Base-by-base conservation (phyloP, 345 rosid species). In the Corchorus capsularis region DNA sequence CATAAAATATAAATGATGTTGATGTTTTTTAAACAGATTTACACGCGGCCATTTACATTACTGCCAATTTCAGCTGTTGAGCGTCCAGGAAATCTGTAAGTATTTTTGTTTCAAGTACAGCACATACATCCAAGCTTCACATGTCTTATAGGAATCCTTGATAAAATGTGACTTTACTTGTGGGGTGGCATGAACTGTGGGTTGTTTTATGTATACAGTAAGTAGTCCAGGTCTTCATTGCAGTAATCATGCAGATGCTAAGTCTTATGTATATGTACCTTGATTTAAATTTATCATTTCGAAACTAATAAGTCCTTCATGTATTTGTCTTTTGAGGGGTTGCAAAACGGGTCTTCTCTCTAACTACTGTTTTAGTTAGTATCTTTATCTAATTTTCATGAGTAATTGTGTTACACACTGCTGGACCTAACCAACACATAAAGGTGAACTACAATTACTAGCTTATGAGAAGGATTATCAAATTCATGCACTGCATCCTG, bases 61-160 rank as follows among this genome's bases (percentile, higher is more conserved):
- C 90, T 93, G 81, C 97, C 98, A 61, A 55, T 69, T 75, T 89
- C 96, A 75, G 89, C 91, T 39, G 93, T 93, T 63, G 93, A 93
- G 80, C 80, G 76, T 72, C 96, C 96, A 27, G 98, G 98, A 83
- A 93, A 93, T 79, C 68, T 85, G 96, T 91, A 86, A 87, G 98
- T 85, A 54, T 39, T 37, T 62, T 54, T 8, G 17, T n/a, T 22
- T 55, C 35, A 75, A 5, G 3, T n/a, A n/a, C 63, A 16, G 32
- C 20, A 6, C 53, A 17, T 27, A 9, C 53, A 19, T n/a, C 17
- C 35, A 27, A 53, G 12, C 50, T 20, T 49, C 41, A 49, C 47
- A n/a, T 50, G 55, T 47, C 63, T 73, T 39, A 16, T 22, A 27
- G 45, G 12, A 59, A 59, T 22, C 12, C 32, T 12, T 60, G 27